These are phyloP conservation scores for Thuidium tamariscinum DNA, from an alignment of 225 moss, liverwort and hornwort species.

Conservation along the genomic window DNA sequence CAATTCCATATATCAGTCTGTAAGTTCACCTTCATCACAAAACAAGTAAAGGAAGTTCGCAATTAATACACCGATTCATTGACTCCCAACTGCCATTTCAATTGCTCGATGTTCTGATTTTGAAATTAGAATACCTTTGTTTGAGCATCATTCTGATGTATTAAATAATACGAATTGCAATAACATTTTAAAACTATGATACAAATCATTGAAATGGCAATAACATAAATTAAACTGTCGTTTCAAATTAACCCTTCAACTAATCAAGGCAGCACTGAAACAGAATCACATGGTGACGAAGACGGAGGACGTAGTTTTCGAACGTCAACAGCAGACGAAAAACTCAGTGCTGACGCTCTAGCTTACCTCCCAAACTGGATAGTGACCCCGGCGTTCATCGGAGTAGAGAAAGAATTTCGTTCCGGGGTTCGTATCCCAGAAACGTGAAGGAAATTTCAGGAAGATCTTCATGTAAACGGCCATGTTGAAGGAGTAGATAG, in stretches of 20 bases:
- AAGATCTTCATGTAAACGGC: conserved; percentile 85
- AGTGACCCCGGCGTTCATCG: conserved; percentile 70
- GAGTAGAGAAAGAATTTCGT: conserved; percentile 71
- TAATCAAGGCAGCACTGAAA: not conserved
- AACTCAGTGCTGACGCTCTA: not conserved
- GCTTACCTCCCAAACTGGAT: conserved; percentile 80
- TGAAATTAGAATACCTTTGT: not conserved
- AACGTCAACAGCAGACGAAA: not conserved
- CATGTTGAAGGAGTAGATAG: conserved; percentile 70
- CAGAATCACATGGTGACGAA: not conserved
- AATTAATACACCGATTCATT: not conserved
- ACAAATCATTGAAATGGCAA: not conserved
- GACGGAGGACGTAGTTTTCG: not conserved
- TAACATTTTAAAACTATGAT: too few relatives aligned
- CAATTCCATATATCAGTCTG: not conserved
- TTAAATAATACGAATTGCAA: too few relatives aligned
- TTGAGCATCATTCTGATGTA: too few relatives aligned
- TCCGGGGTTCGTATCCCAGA: conserved; percentile 55
- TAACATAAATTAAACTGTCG: too few relatives aligned
- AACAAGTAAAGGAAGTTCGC: not conserved
- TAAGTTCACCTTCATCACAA: too few relatives aligned
- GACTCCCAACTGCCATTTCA: not conserved
- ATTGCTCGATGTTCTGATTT: too few relatives aligned
- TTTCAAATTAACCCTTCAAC: not conserved
- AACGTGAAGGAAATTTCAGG: conserved; percentile 55